Base-by-base conservation (phyloP, 306 rosid genomes). In the Adenanthera pavonina region DNA sequence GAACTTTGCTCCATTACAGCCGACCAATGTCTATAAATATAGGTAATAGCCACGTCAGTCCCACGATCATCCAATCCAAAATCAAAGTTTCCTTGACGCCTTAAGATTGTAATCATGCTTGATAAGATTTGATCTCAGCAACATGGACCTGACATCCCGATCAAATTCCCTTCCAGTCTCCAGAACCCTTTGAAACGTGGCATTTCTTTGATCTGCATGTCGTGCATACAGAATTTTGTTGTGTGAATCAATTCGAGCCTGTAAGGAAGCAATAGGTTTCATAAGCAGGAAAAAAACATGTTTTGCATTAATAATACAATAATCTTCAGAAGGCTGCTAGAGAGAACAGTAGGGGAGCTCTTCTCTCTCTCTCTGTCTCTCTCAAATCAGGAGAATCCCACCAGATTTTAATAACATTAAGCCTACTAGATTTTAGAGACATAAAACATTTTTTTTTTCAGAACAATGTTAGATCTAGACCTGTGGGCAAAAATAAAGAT, bases 221-320 rank as follows among this genome's bases (percentile, higher is more conserved):
- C 97, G 89, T 40, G 99, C 99, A 74, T 96, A 96, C 68, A 96
- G 85, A 61, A 96, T 89, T 87, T 96, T 96, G 88, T 96, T 96
- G 92, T 96, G 99, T 20, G 99, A 96, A 84, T 96, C 99, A 9
- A 96, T 96, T 83, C 95, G 92, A 82, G 99, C 99, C 99, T 96
- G 95, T 94, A 81, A 46, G 44, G 65, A 51, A 64, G 62, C 46
- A 66, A 81, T 14, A 65, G n/a, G 52, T 75, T 70, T 8, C 78
- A 74, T 57, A 36, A 78, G 25, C 6, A 57, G 56, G 56, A 65
- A 61, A 35, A 74, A 77, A 57, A 67, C 8, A 48, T 38, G 9
- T 3, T 78, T 75, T 17, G 51, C 70, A 44, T 62, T 60, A 13
- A 8, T 13, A 8, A 9, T 51, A 49, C 54, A 80, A 78, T 30